Conservation (phyloP, 2,329 filamentous ascomycete genomes). For the Diaporthe longicolla region DNA sequence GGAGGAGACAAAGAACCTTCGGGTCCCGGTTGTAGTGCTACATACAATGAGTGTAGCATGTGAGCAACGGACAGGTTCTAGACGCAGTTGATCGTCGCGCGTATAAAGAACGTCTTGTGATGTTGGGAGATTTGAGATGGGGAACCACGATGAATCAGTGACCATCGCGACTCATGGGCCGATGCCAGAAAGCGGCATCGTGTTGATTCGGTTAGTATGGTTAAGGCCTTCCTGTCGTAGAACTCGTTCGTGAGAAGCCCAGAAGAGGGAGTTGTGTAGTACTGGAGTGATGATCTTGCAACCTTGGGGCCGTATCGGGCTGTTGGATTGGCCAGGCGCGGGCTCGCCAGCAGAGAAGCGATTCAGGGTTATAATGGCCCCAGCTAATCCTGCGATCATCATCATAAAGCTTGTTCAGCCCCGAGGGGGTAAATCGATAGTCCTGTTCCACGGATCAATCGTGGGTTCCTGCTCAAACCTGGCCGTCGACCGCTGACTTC, state of each 20-base stretch:
- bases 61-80: neutral
- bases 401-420: slow-evolving; percentile 11
- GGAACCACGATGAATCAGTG: neutral
- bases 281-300: slow-evolving; percentile 4
- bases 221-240: neutral
- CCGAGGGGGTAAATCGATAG: neutral
- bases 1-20: neutral
- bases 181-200: neutral
- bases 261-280: neutral
- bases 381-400: slow-evolving; percentile 14
- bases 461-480: neutral
- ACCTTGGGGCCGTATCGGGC: slow-evolving; percentile 1
- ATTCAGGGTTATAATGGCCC: neutral
- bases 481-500: neutral
- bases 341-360: slow-evolving; percentile 6
- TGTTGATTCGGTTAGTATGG: neutral
- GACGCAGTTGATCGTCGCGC: neutral
- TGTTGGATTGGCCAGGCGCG: slow-evolving; percentile 22
- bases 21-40: slow-evolving; percentile 8
- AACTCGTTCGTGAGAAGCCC: neutral
- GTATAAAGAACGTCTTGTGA: neutral
- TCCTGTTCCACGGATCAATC: neutral
- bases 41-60: neutral
- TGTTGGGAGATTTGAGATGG: neutral
- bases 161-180: too few relatives aligned